Evolutionary conservation across 768 basidiomycete genomes (phyloP).

Genomic region (Psilocybe azurescens): DNA sequence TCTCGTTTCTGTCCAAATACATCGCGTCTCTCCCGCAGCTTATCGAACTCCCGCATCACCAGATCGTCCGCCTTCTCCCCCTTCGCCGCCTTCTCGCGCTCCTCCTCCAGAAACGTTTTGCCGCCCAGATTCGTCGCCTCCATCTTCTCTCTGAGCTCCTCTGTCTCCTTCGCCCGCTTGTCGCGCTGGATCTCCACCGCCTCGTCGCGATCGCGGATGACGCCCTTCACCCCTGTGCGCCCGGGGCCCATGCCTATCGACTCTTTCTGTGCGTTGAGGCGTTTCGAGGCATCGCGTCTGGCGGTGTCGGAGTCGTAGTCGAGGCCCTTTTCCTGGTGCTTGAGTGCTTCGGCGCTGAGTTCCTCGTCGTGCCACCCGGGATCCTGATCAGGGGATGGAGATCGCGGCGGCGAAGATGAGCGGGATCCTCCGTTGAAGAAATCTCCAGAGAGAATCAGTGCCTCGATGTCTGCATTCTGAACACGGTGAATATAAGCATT

Average conservation of each 20-base stretch:
- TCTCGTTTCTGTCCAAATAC: slow-evolving; percentile 53
- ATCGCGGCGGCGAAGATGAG: slow-evolving; percentile 67
- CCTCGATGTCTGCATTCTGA: slow-evolving; percentile 60
- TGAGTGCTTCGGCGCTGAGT: slow-evolving; percentile 40
- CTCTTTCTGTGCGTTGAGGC: slow-evolving; percentile 41
- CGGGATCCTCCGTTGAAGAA: slow-evolving; percentile 63
- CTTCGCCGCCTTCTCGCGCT: slow-evolving; percentile 53
- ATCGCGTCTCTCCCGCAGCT: slow-evolving; percentile 40
- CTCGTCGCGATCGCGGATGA: slow-evolving; percentile 82
- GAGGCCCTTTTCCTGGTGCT: slow-evolving; percentile 40
- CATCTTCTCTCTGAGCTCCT: slow-evolving; percentile 59
- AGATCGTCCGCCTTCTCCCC: slow-evolving; percentile 53
- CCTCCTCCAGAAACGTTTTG: slow-evolving; percentile 81
- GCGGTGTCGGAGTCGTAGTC: slow-evolving; percentile 50
- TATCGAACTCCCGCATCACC: slow-evolving; percentile 48
- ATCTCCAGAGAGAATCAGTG: slow-evolving; percentile 77
- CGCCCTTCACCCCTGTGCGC: slow-evolving; percentile 88
- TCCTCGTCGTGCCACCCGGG: slow-evolving; percentile 61
- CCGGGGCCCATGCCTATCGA: slow-evolving; percentile 88
- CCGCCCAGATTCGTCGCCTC: slow-evolving; percentile 70
- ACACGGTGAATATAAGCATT: not conserved
- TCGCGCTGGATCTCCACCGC: slow-evolving; percentile 61
- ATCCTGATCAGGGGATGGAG: slow-evolving; percentile 60
- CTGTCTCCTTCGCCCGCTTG: slow-evolving; percentile 55
- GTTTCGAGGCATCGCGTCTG: slow-evolving; percentile 39